Percentiles rank a stretch among this genome's conserved stretches.
phyloP scores from a whole-genome alignment of 805 yeast genomes.

The Candida montana region DNA sequence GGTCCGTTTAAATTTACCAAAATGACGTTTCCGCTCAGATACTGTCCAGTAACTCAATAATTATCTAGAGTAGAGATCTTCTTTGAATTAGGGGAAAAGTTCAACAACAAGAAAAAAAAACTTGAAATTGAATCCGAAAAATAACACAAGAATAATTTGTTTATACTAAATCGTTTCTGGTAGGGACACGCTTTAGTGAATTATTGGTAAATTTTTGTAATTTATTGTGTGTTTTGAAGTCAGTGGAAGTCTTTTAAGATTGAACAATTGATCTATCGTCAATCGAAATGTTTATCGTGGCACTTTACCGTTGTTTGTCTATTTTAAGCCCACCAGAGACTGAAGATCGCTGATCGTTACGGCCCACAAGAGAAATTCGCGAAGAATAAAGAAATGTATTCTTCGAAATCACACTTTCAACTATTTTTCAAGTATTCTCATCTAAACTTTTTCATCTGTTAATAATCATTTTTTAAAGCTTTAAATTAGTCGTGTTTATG shows the following conservation, averaged over 20 bases:
- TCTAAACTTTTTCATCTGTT: neutral
- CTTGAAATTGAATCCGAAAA: constrained; percentile 1
- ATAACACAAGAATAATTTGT: neutral
- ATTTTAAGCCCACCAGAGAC: too few relatives aligned
- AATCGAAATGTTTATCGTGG: too few relatives aligned
- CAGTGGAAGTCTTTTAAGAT: too few relatives aligned
- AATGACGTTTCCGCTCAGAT: too few relatives aligned
- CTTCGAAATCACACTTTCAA: neutral
- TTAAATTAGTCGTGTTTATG: constrained; percentile 4
- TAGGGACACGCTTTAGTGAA: neutral
- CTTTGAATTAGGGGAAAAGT: neutral
- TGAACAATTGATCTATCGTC: too few relatives aligned
- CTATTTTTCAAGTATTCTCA: neutral
- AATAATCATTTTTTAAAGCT: too few relatives aligned
- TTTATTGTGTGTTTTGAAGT: too few relatives aligned
- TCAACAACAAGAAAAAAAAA: neutral
- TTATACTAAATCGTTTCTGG: neutral
- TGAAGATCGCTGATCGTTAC: too few relatives aligned
- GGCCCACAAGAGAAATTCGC: neutral
- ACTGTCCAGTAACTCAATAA: too few relatives aligned
- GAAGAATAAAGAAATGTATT: neutral
- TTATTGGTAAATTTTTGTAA: neutral
- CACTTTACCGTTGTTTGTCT: too few relatives aligned
- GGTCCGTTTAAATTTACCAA: too few relatives aligned
- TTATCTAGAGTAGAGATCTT: neutral